Base-by-base conservation (phyloP, 1,284 basidiomycete species). In the Ceratobasidium sp. region DNA sequence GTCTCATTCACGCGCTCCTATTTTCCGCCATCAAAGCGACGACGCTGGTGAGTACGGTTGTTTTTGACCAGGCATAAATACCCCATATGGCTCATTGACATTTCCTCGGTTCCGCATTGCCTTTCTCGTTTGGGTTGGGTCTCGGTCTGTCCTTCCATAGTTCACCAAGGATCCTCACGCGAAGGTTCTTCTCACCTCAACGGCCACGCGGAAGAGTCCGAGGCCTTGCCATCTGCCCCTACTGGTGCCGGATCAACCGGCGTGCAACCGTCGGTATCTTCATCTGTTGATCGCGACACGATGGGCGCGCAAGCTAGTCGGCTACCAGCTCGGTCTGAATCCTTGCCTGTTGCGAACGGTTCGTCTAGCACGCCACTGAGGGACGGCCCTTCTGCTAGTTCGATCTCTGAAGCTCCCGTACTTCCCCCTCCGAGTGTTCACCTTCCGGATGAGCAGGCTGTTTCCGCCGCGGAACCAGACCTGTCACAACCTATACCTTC, bases 1-100 rank as follows among this genome's bases (percentile, higher is more conserved):
- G 14, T 64, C 59, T n/a, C 55, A 67, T 16, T 16, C 26, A 21
- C 30, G 47, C 1, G 21, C 16, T 7, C 50, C 46, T 49, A 62
- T 69, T 54, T 61, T 57, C 54, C 64, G 49, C 61, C 43, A 58
- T 32, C 63, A 70, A 58, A 55, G 66, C 43, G 55, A 61, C 67
- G 44, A 70, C 38, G 67, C 28, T 41, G 46, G 66, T 70, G 52
- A 55, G 3, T 82, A 82, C 72, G 85, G 86, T 64, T 83, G 81
- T 50, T 13, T 70, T 35, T 46, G 46, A 30, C 41, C n/a, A 28
- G 28, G 30, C 43, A 46, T 30, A 57, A 38, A 58, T 49, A 18
- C 54, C 38, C 21, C 52, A 57, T 49, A 46, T 70, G 49, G 54
- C 54, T 70, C 54, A 58, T 26, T 58, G 44, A 47, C 26, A 26